These are phyloP conservation scores for Ascodesmis nigricans DNA, from an alignment of 495 filamentous ascomycete genomes.

Conservation along the genomic window DNA sequence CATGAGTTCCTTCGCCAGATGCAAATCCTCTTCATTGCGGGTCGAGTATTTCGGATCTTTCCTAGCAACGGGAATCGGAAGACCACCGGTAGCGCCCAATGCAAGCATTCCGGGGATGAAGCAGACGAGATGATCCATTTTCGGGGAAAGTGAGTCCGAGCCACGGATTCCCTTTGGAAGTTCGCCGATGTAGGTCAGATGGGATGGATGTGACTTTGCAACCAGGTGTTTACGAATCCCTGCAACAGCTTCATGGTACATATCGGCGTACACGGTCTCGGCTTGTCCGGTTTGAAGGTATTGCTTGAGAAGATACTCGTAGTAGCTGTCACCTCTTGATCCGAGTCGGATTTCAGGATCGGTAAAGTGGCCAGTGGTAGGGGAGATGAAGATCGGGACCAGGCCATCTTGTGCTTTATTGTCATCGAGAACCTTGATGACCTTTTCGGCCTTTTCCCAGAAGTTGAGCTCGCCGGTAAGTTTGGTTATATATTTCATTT, in stretches of 20 bases:
- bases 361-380: slow-evolving; percentile 54
- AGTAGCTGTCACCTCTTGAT: slow-evolving; percentile 87
- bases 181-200: slow-evolving; percentile 71
- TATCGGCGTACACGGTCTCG: slow-evolving; percentile 66
- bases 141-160: slow-evolving; percentile 39
- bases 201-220: slow-evolving; percentile 58
- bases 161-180: slow-evolving; percentile 49
- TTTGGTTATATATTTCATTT: slow-evolving; percentile 94
- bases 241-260: slow-evolving; percentile 72
- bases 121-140: slow-evolving; percentile 97
- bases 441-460: slow-evolving; percentile 75
- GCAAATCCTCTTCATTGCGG: slow-evolving; percentile 66
- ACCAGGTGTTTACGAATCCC: slow-evolving; percentile 83
- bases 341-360: slow-evolving; percentile 76
- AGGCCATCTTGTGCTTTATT: slow-evolving; percentile 60
- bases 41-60: slow-evolving; percentile 48
- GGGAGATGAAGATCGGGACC: slow-evolving; percentile 71
- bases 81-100: slow-evolving; percentile 61
- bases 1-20: slow-evolving; percentile 68
- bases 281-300: slow-evolving; percentile 77
- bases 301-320: slow-evolving; percentile 95
- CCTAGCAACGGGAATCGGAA: slow-evolving; percentile 48
- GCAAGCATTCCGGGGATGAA: slow-evolving; percentile 96
- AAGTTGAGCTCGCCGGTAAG: slow-evolving; percentile 79
- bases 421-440: slow-evolving; percentile 72